Conservation (phyloP, 805 yeast species). For the Candida maesae region DNA sequence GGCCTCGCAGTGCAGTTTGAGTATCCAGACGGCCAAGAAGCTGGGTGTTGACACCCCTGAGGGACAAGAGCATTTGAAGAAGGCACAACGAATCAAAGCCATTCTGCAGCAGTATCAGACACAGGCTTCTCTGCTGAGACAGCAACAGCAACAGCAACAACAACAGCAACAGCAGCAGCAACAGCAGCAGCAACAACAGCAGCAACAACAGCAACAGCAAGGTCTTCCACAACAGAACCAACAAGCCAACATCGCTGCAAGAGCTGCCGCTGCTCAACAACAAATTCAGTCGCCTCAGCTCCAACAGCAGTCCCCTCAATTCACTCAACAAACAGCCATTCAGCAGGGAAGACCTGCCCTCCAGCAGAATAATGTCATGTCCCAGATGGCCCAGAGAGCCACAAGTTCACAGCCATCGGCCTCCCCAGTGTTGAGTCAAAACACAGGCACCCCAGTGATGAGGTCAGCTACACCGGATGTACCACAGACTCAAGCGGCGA, state of each 20-base stretch:
- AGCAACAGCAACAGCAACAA: constrained; percentile 17
- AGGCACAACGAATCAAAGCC: constrained; percentile 61
- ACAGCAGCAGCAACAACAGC: constrained; percentile 17
- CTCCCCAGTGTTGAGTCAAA: constrained; percentile 18
- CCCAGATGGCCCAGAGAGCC: constrained; percentile 6
- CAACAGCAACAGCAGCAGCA: constrained; percentile 15
- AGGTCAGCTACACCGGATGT: constrained; percentile 4
- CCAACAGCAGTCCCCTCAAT: constrained; percentile 11
- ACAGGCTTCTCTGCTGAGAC: constrained; percentile 37
- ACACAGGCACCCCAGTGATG: constrained; percentile 5
- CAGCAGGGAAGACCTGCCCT: constrained; percentile 26
- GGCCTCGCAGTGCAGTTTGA: constrained; percentile 54
- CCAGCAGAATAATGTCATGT: constrained; percentile 14
- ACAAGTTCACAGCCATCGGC: constrained; percentile 13
- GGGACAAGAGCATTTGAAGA: constrained; percentile 58
- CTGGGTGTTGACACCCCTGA: constrained; percentile 56
- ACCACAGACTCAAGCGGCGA: constrained; percentile 8
- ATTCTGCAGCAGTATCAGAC: constrained; percentile 53
- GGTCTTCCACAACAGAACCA: constrained; percentile 14
- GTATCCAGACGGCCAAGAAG: constrained; percentile 57
- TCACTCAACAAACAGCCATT: constrained; percentile 13
- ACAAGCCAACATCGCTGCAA: constrained; percentile 1
- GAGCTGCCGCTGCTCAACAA: not conserved
- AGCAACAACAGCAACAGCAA: constrained; percentile 13
- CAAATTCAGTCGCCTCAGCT: constrained; percentile 11